These are phyloP conservation scores for Macrocybe gigantea DNA, from an alignment of 768 basidiomycete species.

Conservation along the genomic window DNA sequence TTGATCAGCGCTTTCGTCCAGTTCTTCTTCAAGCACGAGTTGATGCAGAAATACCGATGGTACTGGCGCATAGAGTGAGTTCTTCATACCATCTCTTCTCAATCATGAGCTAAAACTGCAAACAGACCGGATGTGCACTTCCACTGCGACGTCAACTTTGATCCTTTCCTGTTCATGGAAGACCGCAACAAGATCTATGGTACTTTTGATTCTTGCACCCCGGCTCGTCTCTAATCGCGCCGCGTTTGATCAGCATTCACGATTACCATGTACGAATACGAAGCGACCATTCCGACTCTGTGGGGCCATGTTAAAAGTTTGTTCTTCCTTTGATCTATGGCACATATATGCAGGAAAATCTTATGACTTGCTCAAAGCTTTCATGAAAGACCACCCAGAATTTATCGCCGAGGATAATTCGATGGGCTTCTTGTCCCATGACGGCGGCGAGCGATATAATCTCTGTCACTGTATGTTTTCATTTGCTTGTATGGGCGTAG, in stretches of 20 bases:
- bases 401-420: conserved; percentile 54
- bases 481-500: conserved; percentile 24
- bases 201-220: conserved; percentile 1
- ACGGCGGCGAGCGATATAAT: conserved; percentile 69
- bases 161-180: conserved; percentile 74
- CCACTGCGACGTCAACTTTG: conserved; percentile 63
- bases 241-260: conserved; percentile 49
- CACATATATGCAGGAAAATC: neutral
- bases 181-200: conserved; percentile 70
- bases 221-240: too few species aligned
- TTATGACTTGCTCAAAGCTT: conserved; percentile 36
- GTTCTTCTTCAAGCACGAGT: conserved; percentile 72
- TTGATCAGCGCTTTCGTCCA: conserved; percentile 15
- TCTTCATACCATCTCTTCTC: neutral
- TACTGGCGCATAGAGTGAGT: conserved; percentile 60
- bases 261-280: conserved; percentile 70
- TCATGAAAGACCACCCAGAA: conserved; percentile 50
- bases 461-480: conserved; percentile 65
- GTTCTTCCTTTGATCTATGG: conserved; percentile 2
- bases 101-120: conserved; percentile 22
- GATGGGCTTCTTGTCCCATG: conserved; percentile 59
- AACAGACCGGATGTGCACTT: conserved; percentile 65
- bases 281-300: conserved; percentile 71
- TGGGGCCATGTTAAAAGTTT: conserved; percentile 68
- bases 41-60: conserved; percentile 65